A percentile compares a stretch with the other conserved stretches of the same genome.
phyloP scores from a whole-genome alignment of 2,329 filamentous ascomycete genomes.

The Triangularia setosa region DNA sequence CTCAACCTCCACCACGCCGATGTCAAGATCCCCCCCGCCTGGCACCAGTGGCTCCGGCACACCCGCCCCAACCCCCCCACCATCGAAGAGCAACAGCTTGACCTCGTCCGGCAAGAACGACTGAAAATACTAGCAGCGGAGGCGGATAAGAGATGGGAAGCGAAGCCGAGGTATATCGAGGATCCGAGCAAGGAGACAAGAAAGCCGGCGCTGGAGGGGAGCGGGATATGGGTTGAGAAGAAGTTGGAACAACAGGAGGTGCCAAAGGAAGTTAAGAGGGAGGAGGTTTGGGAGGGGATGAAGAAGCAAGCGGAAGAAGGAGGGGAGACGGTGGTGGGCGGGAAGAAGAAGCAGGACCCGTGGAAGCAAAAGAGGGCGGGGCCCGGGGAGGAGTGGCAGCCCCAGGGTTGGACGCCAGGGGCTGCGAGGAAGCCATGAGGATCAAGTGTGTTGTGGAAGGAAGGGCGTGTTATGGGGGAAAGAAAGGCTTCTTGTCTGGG shows the following conservation, averaged over 20 bases:
- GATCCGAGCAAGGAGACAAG: slow-evolving; percentile 26
- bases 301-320: slow-evolving; percentile 16
- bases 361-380: slow-evolving; percentile 54
- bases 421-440: slow-evolving; percentile 29
- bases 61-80: slow-evolving; percentile 52
- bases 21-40: slow-evolving; percentile 56
- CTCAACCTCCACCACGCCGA: slow-evolving; percentile 47
- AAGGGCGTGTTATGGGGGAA: too few relatives aligned
- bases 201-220: slow-evolving; percentile 28
- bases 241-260: slow-evolving; percentile 9
- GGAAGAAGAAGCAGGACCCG: slow-evolving; percentile 40
- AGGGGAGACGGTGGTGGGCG: neutral
- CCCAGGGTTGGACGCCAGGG: slow-evolving; percentile 51
- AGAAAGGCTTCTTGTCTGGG: neutral
- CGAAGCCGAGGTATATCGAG: slow-evolving; percentile 50
- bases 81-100: slow-evolving; percentile 52
- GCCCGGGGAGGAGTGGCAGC: slow-evolving; percentile 65
- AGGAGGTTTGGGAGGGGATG: slow-evolving; percentile 19
- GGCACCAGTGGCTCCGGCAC: slow-evolving; percentile 68
- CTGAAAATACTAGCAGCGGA: slow-evolving; percentile 55
- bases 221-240: slow-evolving; percentile 15
- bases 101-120: slow-evolving; percentile 49
- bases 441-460: too few relatives aligned
- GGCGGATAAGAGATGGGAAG: slow-evolving; percentile 62
- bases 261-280: slow-evolving; percentile 13